Evolutionary conservation across 2,329 filamentous ascomycete species (phyloP).

Genomic region (Neonectria coccinea): DNA sequence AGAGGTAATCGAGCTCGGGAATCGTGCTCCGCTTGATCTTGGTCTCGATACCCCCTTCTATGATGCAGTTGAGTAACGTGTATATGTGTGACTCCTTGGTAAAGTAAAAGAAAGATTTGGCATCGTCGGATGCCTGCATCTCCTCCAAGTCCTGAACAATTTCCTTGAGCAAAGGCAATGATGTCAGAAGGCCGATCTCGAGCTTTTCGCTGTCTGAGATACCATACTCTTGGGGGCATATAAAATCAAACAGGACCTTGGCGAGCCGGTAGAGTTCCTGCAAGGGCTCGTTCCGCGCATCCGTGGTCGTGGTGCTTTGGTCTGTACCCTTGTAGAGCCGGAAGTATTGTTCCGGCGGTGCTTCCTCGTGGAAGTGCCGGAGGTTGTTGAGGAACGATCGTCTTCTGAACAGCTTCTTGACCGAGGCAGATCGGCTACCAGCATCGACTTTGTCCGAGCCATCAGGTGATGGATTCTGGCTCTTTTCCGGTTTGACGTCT

Average conservation of each 20-base stretch:
- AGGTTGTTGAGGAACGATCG: slow-evolving; percentile 70
- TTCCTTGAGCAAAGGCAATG: slow-evolving; percentile 91
- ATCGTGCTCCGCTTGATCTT: slow-evolving; percentile 97
- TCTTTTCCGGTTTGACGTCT: slow-evolving; percentile 50
- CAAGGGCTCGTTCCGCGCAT: slow-evolving; percentile 86
- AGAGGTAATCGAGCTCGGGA: slow-evolving; percentile 96
- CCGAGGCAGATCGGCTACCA: slow-evolving; percentile 49
- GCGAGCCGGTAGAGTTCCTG: slow-evolving; percentile 93
- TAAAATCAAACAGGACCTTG: slow-evolving; percentile 97
- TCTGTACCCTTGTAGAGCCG: slow-evolving; percentile 85
- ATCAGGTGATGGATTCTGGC: slow-evolving; percentile 49
- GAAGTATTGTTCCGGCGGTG: slow-evolving; percentile 81
- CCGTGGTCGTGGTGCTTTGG: slow-evolving; percentile 77
- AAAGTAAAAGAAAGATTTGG: slow-evolving; percentile 98
- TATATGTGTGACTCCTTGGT: slow-evolving; percentile 99
- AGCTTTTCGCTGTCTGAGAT: slow-evolving; percentile 96
- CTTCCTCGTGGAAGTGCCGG: slow-evolving; percentile 64
- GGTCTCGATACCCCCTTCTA: slow-evolving; percentile 95
- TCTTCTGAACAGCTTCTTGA: slow-evolving; percentile 66
- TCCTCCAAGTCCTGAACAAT: slow-evolving; percentile 98
- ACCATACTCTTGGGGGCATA: slow-evolving; percentile 97
- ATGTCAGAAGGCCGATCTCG: slow-evolving; percentile 96
- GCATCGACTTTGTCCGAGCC: slow-evolving; percentile 57
- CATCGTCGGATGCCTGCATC: slow-evolving; percentile 92
- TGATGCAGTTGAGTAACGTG: slow-evolving; percentile 95